Conservation (phyloP, 2,329 filamentous ascomycete genomes). For the Fusarium sp. region DNA sequence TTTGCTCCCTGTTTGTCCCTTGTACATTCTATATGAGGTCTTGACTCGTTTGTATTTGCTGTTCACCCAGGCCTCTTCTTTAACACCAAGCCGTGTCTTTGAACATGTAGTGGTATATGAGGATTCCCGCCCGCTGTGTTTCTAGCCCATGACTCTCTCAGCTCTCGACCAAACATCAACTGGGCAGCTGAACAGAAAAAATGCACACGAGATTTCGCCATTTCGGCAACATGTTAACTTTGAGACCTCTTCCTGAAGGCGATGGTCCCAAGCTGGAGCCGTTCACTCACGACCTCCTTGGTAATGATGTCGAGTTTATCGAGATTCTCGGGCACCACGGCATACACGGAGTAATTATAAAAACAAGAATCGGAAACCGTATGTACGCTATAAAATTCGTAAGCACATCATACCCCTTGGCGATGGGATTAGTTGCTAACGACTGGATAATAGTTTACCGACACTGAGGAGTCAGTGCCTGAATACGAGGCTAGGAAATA, state of each 20-base stretch:
- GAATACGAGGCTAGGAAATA: not conserved
- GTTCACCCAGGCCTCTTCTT: not conserved
- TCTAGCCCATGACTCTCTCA: not conserved
- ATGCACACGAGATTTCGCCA: not conserved
- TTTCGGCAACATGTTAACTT: not conserved
- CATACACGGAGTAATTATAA: not conserved
- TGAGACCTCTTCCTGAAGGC: conserved; percentile 7
- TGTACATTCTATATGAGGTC: not conserved
- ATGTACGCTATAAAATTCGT: not conserved
- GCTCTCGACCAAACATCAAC: not conserved
- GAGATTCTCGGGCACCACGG: not conserved
- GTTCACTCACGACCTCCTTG: conserved; percentile 5
- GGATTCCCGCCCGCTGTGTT: not conserved
- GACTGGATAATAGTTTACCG: not conserved
- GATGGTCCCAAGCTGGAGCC: conserved; percentile 10
- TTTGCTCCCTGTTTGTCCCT: not conserved
- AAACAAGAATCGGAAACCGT: not conserved
- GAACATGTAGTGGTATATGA: not conserved
- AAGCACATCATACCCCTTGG: not conserved
- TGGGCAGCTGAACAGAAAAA: not conserved
- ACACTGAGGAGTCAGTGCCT: not conserved
- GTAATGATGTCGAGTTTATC: conserved; percentile 20
- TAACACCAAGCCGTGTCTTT: not conserved
- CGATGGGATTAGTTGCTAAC: not conserved
- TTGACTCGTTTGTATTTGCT: not conserved